Base-by-base conservation (phyloP, 768 basidiomycete genomes). In the Leucosporidium scottii region DNA sequence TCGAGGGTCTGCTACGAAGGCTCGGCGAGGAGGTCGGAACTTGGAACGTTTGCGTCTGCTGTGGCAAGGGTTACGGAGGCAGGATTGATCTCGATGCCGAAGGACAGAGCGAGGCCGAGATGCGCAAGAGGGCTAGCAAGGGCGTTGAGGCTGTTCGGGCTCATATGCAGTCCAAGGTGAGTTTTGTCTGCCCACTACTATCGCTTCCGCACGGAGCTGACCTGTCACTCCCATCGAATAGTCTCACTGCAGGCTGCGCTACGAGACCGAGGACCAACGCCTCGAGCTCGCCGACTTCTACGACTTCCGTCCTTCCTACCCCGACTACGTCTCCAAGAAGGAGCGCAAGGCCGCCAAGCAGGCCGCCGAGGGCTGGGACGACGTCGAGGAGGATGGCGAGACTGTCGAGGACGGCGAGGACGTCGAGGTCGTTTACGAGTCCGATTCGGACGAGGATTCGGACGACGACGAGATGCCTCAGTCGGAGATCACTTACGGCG, bases 191-290 rank as follows among this genome's bases (percentile, higher is more conserved):
- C 15, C 7, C 10, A 10, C 23, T 15, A 44, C 56, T n/a, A 3
- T 27, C 28, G 13, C 1, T 10, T 31, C 0, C 10, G 23, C 28
- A 10, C 10, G 15, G 0, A 44, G 1, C 48, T 55, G 6, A 47
- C 47, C 4, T 34, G 12, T 5, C 25, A 3, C 39, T 48, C 6
- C 1, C 17, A 3, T 20, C 36, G 10, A 9, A 27, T 61, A 74
- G 80, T 83, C 85, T 66, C 96, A 99, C 76, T 97, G 93, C 83
- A 97, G 96, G 80, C 85, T 99, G 71, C 88, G 90, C 0, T 98
- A 94, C 78, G 90, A 92, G 66, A 79, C 83, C 1, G 86, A 90
- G 73, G 76, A 80, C 49, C 91, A 97, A 75, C 84, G 86, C 51
- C 84, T 93, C 61, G 93, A 94, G 73, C 72, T 94, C 8, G 90